Base-by-base conservation (phyloP, 2,329 filamentous ascomycete species). In the Pseudocercospora crystallina region DNA sequence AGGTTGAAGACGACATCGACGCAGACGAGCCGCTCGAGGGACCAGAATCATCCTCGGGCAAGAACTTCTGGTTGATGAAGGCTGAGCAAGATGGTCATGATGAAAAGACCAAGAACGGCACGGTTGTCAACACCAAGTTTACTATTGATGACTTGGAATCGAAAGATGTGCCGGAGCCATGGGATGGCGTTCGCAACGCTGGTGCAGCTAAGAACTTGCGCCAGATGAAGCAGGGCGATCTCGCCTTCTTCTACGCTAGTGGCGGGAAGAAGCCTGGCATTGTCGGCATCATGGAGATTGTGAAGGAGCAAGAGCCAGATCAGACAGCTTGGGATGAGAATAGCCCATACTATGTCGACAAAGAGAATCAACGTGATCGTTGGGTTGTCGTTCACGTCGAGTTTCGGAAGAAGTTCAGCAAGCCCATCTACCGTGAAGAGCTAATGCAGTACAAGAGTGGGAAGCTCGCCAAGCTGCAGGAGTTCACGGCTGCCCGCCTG, bases 241-340 rank as follows among this genome's bases (percentile, higher is more conserved):
- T 91, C 30, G 91, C 90, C 20, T 97, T 99, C 74, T 97, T 99
- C 74, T 97, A 97, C 68, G 92, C 96, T 71, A 95, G 89, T 40
- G 95, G 94, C 64, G 94, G 89, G 72, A 95, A 95, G 68, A 81
- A 86, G 17, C 90, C 91, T 0, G 92, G 89, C 2, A 90, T 97
- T 40, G 90, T 86, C 1, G 65, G 63, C n/a, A 62, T 63, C 47
- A 64, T 68, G 57, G 87, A 94, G 64, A 87, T 99, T 56, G 90
- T 95, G 12, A 79, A 82, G 58, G 91, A 96, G 66, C 87, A 89
- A 59, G 85, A 86, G 2, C 80, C 89, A 8, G 94, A 99, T 63
- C 73, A 85, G 63, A 81, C 84, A 17, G 87, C 87, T 2, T 87
- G 88, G 53, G 82, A 94, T 60, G 75, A 82, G 12, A 76, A 80